A percentile compares a stretch with the other conserved stretches of the same genome.
phyloP scores from a whole-genome alignment of 106 monocot species.

The Xerophyta viscosa region DNA sequence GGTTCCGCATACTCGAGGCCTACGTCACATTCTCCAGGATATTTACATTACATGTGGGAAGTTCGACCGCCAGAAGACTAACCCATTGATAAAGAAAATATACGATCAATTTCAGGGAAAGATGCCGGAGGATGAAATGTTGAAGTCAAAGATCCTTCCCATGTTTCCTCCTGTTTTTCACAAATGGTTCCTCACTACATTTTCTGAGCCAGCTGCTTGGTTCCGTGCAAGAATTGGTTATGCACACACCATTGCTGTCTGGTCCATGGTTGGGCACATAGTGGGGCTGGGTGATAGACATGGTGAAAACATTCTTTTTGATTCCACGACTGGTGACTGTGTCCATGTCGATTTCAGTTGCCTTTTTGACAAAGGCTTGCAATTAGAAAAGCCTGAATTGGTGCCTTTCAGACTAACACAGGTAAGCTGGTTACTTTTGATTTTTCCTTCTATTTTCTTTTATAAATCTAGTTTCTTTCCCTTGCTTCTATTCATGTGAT shows the following conservation, averaged over 20 bases:
- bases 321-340: slow-evolving; percentile 91
- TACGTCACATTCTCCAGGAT: slow-evolving; percentile 95
- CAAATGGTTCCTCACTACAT: slow-evolving; percentile 88
- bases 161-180: slow-evolving; percentile 97
- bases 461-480: not conserved
- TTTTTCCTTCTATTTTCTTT: not conserved
- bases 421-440: slow-evolving; percentile 21
- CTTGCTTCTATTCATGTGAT: too few species aligned
- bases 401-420: slow-evolving; percentile 98
- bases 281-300: slow-evolving; percentile 98
- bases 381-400: slow-evolving; percentile 90
- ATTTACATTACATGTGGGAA: slow-evolving; percentile 84
- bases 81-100: slow-evolving; percentile 74
- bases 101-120: slow-evolving; percentile 86
- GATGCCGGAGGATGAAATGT: slow-evolving; percentile 88
- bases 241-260: slow-evolving; percentile 94
- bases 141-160: slow-evolving; percentile 78
- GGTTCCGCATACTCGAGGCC: slow-evolving; percentile 92
- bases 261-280: slow-evolving; percentile 99
- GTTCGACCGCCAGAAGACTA: slow-evolving; percentile 82
- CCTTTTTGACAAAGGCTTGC: slow-evolving; percentile 93
- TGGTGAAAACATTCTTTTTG: slow-evolving; percentile 96
- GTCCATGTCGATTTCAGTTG: slow-evolving; percentile 99
- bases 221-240: slow-evolving; percentile 84
- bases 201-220: slow-evolving; percentile 99